A percentile compares a stretch with the other conserved stretches of the same genome.
These are phyloP conservation scores for Cyberlindnera maritima DNA, from an alignment of 805 yeast species.

Conservation along the genomic window DNA sequence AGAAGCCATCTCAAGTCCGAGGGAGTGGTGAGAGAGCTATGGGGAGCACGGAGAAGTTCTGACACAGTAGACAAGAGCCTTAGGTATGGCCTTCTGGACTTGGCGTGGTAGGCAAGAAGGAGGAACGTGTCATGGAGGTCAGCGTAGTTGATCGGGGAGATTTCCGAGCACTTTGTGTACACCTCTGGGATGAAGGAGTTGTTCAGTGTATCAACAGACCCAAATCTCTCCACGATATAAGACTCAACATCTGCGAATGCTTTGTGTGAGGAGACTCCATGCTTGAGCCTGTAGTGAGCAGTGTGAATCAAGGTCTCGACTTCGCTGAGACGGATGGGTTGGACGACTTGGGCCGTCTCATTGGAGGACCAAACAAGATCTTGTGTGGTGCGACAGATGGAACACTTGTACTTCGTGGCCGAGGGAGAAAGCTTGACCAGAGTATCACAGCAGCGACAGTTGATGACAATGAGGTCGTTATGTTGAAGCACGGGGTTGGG, in stretches of 20 bases:
- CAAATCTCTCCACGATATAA: slow-evolving; percentile 46
- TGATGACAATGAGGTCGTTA: slow-evolving; percentile 7
- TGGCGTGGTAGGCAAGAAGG: slow-evolving; percentile 43
- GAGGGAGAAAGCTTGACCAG: slow-evolving; percentile 36
- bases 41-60: slow-evolving; percentile 51
- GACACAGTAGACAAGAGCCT: slow-evolving; percentile 51
- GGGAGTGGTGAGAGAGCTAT: slow-evolving; percentile 36
- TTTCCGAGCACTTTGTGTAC: background rate
- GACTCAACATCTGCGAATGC: slow-evolving; percentile 50
- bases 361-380: background rate
- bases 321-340: background rate
- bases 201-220: slow-evolving; percentile 46
- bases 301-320: slow-evolving; percentile 4
- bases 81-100: slow-evolving; percentile 59
- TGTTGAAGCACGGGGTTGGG: background rate
- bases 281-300: slow-evolving; percentile 5
- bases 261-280: slow-evolving; percentile 18
- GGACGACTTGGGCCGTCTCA: background rate
- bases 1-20: slow-evolving; percentile 55
- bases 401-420: slow-evolving; percentile 49
- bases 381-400: slow-evolving; percentile 55
- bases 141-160: slow-evolving; percentile 46
- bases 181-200: slow-evolving; percentile 45
- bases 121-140: slow-evolving; percentile 47
- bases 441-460: slow-evolving; percentile 50